A percentile compares a stretch with the other conserved stretches of the same genome.
phyloP scores from a whole-genome alignment of 768 basidiomycete species.

The Tylopilus vinaceipallidus region DNA sequence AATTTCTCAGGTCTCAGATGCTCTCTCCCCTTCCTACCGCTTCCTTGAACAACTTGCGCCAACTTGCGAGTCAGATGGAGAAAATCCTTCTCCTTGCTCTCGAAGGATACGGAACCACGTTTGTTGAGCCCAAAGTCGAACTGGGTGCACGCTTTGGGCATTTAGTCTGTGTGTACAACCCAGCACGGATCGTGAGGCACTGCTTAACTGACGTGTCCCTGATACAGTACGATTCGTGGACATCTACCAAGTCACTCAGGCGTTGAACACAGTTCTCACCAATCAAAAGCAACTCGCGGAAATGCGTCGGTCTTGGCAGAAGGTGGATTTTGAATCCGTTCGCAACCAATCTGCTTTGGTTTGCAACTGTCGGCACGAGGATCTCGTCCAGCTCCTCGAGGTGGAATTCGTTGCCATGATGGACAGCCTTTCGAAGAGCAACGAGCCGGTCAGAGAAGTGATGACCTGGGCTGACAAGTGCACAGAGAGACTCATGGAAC shows the following conservation, averaged over 20 bases:
- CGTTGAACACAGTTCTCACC: constrained; percentile 81
- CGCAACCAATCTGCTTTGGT: constrained; percentile 91
- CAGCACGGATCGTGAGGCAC: neutral
- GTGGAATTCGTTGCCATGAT: constrained; percentile 80
- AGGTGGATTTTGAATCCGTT: constrained; percentile 88
- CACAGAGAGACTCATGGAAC: constrained; percentile 78
- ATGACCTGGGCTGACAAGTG: constrained; percentile 93
- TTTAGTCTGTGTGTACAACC: constrained; percentile 67
- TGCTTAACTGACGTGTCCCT: constrained; percentile 8
- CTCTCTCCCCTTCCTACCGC: constrained; percentile 69
- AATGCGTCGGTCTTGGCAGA: constrained; percentile 86
- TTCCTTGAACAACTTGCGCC: constrained; percentile 69
- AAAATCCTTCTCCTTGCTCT: constrained; percentile 80
- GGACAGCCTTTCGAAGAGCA: constrained; percentile 67
- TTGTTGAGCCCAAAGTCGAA: constrained; percentile 90
- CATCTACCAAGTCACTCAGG: constrained; percentile 90
- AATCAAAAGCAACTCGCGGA: constrained; percentile 83
- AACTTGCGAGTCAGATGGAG: constrained; percentile 89
- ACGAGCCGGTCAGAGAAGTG: constrained; percentile 80
- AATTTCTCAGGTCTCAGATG: constrained; percentile 82
- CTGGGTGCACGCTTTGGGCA: constrained; percentile 89
- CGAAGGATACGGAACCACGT: constrained; percentile 82
- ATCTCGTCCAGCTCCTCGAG: constrained; percentile 80
- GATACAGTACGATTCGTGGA: constrained; percentile 81
- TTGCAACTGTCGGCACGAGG: constrained; percentile 90